Evolutionary conservation across 176 grass and related monocot species (phyloP), one percentile per base, ranked within the genome.

Genomic region (Bonia amplexicaulis): DNA sequence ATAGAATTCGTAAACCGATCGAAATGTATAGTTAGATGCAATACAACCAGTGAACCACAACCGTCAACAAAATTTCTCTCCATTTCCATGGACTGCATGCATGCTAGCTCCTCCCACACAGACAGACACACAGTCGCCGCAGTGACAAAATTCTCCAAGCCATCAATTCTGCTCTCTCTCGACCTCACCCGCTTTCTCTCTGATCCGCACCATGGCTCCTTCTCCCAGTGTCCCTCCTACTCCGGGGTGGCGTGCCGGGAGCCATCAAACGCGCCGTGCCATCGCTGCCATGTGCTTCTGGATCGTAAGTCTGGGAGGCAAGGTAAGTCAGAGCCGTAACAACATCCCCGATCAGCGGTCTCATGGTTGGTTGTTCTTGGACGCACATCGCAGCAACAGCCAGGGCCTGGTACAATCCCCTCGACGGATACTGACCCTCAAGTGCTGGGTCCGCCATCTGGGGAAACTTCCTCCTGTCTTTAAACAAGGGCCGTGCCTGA

Each of bases 331-430:
- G 90, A 68, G 92, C 92, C 7, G 95, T 92, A 19, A 97, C 95
- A 9, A 97, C 88, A 66, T 97, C 95, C 25, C 90, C 92, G 13
- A 97, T 94, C 26, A 94, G 81, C 2, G 92, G 94, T 79, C 94
- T 92, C 92, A 97, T 74, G 40, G 77, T 83, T 0, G 94, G 88
- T 69, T 94, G 92, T 71, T 97, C 94, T 81, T 97, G 92, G 22
- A 97, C 94, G 22, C 92, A 97, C 94, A 97, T 97, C 25, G 94
- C 92, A 52, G 92, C 92, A 17, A 94, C 90, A 20, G 92, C 94
- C 26, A 97, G 86, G 59, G 94, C 94, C 73, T 94, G 92, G 80
- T 94, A 97, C 81, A 97, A 78, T 17, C 90, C 92, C 84, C 94
- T 88, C 0, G 71, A 2, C 2, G 92, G 92, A 72, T 92, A 97